Conservation (phyloP, 495 filamentous ascomycete species). For the Acidomyces sp. region DNA sequence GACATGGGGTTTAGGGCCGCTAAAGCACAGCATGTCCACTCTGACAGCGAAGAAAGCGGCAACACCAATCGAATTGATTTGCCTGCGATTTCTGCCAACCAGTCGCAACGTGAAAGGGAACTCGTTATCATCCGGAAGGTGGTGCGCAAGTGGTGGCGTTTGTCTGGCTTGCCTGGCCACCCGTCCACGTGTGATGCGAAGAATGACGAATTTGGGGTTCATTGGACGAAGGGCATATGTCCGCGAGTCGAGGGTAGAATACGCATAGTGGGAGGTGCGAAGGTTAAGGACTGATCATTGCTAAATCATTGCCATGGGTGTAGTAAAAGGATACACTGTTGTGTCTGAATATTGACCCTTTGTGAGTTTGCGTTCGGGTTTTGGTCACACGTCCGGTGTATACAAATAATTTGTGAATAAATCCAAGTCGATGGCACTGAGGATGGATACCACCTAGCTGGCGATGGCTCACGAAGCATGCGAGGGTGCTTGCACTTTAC, state of each 20-base stretch:
- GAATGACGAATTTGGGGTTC: conserved; percentile 46
- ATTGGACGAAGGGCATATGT: conserved; percentile 68
- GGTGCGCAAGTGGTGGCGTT: conserved; percentile 60
- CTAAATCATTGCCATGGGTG: too few relatives aligned
- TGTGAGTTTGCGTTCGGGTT: too few relatives aligned
- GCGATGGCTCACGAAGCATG: too few relatives aligned
- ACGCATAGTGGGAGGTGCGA: conserved; percentile 11
- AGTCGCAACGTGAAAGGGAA: conserved; percentile 21
- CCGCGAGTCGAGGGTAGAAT: conserved; percentile 71
- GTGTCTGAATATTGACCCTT: too few relatives aligned
- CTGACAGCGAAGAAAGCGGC: conserved; percentile 19
- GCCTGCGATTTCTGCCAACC: conserved; percentile 9
- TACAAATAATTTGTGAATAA: too few relatives aligned
- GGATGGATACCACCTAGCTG: too few relatives aligned
- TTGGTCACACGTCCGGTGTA: too few relatives aligned
- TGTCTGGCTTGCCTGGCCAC: conserved; percentile 43
- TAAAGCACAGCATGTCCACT: conserved; percentile 10
- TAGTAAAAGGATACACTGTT: too few relatives aligned
- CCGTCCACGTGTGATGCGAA: conserved; percentile 33
- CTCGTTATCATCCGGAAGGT: conserved; percentile 36
- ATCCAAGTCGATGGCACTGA: too few relatives aligned
- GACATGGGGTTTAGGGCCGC: too few relatives aligned
- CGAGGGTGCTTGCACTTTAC: too few relatives aligned
- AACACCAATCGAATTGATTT: conserved; percentile 27
- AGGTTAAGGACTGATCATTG: too few relatives aligned